phyloP scores from a whole-genome alignment of 2,329 filamentous ascomycete species.

The Penicillium rolfsii region DNA sequence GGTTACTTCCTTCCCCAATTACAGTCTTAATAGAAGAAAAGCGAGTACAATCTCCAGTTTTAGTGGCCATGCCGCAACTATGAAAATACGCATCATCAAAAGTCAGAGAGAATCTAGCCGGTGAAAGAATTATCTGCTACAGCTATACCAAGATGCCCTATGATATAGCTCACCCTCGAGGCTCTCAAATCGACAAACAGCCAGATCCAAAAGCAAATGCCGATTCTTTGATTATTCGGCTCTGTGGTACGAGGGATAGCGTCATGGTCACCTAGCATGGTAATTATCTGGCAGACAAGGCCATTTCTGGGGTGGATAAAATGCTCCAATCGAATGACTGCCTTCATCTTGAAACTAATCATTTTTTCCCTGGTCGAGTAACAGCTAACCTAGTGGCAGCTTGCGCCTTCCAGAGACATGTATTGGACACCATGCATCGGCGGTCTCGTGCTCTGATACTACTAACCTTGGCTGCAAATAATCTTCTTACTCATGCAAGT shows the following conservation, averaged over 20 bases:
- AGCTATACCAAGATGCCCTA: no score
- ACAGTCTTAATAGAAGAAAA: neutral
- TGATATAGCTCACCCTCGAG: no score
- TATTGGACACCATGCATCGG: no score
- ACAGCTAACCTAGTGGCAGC: neutral
- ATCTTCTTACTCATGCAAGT: neutral
- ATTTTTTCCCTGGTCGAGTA: neutral
- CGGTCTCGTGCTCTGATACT: neutral
- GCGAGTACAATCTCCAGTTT: neutral
- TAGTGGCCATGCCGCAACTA: neutral
- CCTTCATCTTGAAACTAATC: neutral
- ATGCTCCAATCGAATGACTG: neutral
- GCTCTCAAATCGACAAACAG: no score
- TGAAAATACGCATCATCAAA: no score
- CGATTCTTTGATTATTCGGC: neutral
- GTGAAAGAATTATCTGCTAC: no score
- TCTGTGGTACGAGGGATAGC: no score
- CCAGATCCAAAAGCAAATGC: no score
- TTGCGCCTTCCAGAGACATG: neutral
- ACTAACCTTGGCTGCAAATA: neutral
- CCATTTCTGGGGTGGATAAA: neutral
- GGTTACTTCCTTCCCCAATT: no score
- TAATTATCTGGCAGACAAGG: neutral
- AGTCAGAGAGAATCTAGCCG: no score
- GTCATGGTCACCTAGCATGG: neutral